These are phyloP conservation scores for Botrytis fabae DNA, from an alignment of 2,329 filamentous ascomycete species.

Conservation along the genomic window DNA sequence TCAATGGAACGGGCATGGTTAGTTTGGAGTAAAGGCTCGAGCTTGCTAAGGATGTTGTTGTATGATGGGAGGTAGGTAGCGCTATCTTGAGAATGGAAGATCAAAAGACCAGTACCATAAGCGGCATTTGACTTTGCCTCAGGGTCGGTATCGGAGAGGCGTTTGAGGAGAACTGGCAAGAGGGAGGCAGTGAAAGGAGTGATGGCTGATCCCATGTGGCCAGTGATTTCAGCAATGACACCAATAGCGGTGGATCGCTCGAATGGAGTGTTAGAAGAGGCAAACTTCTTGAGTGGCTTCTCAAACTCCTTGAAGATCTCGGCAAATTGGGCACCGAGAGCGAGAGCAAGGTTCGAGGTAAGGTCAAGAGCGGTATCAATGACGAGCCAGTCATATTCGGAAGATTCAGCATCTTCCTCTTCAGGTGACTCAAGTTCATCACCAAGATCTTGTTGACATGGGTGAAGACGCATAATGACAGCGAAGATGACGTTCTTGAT, in stretches of 20 bases:
- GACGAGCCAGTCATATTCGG: constrained; percentile 96
- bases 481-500: constrained; percentile 72
- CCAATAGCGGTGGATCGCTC: constrained; percentile 90
- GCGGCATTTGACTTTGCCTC: constrained; percentile 95
- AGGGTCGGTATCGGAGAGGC: constrained; percentile 82
- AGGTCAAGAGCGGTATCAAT: constrained; percentile 94
- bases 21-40: constrained; percentile 80
- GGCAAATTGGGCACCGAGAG: constrained; percentile 76
- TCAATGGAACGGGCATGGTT: constrained; percentile 81
- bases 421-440: constrained; percentile 75
- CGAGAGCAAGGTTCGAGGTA: constrained; percentile 77
- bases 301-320: constrained; percentile 96
- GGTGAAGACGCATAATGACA: constrained; percentile 86
- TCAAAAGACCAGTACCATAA: constrained; percentile 83
- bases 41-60: constrained; percentile 75
- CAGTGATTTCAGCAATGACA: constrained; percentile 86
- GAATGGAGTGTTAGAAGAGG: constrained; percentile 78
- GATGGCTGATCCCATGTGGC: constrained; percentile 78
- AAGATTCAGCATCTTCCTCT: constrained; percentile 69
- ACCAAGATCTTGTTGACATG: constrained; percentile 87
- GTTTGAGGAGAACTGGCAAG: constrained; percentile 79
- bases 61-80: constrained; percentile 73
- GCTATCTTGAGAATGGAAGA: constrained; percentile 73
- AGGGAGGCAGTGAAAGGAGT: constrained; percentile 77
- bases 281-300: constrained; percentile 85